A percentile compares a stretch with the other conserved stretches of the same genome.
Conservation (phyloP, 1,139 yeast species). For the Lodderomyces oxycetoniae region DNA sequence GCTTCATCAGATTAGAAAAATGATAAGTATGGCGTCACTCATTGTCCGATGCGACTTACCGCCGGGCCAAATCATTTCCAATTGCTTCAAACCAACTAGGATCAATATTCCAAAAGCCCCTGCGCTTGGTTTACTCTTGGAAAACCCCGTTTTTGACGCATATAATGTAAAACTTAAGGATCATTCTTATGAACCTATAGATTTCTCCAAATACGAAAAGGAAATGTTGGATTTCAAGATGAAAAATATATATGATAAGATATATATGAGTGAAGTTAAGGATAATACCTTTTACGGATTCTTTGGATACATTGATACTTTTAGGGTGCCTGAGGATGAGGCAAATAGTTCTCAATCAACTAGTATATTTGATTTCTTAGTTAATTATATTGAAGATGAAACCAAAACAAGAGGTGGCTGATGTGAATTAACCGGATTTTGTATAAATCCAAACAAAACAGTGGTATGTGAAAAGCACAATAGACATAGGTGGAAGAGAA, state of each 20-base stretch:
- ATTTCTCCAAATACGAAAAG: slow-evolving; percentile 58
- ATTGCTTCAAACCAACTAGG: slow-evolving; percentile 69
- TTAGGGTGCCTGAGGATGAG: slow-evolving; percentile 27
- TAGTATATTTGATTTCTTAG: slow-evolving; percentile 66
- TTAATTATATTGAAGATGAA: slow-evolving; percentile 11
- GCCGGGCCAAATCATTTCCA: slow-evolving; percentile 56
- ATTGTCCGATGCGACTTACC: slow-evolving; percentile 87
- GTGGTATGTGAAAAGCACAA: too few species aligned
- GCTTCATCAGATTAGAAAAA: slow-evolving; percentile 96
- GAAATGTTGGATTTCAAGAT: slow-evolving; percentile 84
- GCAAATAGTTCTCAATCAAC: neutral
- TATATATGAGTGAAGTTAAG: slow-evolving; percentile 79
- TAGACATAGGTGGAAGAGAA: too few species aligned
- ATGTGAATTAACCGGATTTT: too few species aligned
- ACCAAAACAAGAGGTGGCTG: slow-evolving; percentile 1
- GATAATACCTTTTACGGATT: slow-evolving; percentile 88
- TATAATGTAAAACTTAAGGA: slow-evolving; percentile 63
- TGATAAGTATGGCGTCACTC: slow-evolving; percentile 94
- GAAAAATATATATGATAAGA: slow-evolving; percentile 86
- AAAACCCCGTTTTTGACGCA: slow-evolving; percentile 86
- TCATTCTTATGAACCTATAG: slow-evolving; percentile 75
- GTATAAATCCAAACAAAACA: too few species aligned
- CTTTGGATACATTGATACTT: slow-evolving; percentile 81
- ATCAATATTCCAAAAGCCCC: slow-evolving; percentile 97
- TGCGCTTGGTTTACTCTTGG: slow-evolving; percentile 84